Evolutionary conservation across 2,329 filamentous ascomycete genomes (phyloP), one percentile per base, ranked within the genome.

Genomic region (Monosporascus sp.): DNA sequence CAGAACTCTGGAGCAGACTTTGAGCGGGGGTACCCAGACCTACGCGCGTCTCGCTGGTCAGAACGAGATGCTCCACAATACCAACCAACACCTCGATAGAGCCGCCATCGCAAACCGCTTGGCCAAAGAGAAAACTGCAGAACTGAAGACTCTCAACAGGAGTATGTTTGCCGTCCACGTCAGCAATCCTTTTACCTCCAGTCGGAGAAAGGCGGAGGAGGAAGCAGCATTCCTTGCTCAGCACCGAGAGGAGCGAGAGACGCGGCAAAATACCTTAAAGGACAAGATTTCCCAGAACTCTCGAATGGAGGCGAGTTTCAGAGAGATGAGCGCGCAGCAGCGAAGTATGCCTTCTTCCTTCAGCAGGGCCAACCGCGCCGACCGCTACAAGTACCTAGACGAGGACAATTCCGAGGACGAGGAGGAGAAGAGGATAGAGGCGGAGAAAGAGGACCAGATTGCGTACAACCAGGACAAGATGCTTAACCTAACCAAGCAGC

Each of bases 81-180:
- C 88, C 0, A 89, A 96, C 70, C 84, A 83, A 70, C 91, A 93
- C 63, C 78, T 97, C 53, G 90, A 96, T 63, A 77, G 89, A 59
- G 88, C 91, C 4, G 74, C 82, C n/a, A 87, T 86, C 58, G 86
- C 91, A 67, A 89, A 89, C 62, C 82, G 84, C 54, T 75, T 88
- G 55, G 89, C 89, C 0, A 86, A 91, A 61, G 89, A 92, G 60
- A 88, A 89, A 62, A 87, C 91, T 1, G 82, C 85, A 48, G 91
- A 96, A 66, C 76, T 97, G 38, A 93, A 93, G 74, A 89, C 83
- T 1, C 77, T 95, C 49, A 96, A 97, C 71, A 79, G 87, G 58
- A 91, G 87, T 74, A 96, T 97, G 91, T 96, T 96, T 65, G 88
- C 89, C 5, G 82, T 92, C 22, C 87, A 91, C 64, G 86, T 92